phyloP scores from a whole-genome alignment of 2,329 filamentous ascomycete genomes.

The Colletotrichum sp. region DNA sequence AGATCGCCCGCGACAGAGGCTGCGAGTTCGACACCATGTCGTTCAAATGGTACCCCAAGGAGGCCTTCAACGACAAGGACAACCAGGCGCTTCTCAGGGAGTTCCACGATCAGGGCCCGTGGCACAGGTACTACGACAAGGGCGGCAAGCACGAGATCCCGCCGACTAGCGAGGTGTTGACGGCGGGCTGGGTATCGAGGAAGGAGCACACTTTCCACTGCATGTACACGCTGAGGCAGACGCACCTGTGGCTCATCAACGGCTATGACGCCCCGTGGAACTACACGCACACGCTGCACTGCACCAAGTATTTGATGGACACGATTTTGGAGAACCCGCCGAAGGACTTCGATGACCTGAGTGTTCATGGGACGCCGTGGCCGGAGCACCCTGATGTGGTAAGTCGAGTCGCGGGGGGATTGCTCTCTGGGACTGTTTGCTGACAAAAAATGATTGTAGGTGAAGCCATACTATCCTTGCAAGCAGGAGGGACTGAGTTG shows the following conservation, averaged over 20 bases:
- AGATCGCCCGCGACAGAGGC: slow-evolving; percentile 1
- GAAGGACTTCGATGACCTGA: background rate
- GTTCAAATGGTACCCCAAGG: slow-evolving; percentile 5
- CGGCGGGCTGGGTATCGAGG: background rate
- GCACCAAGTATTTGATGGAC: slow-evolving; percentile 3
- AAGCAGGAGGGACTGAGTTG: slow-evolving; percentile 12
- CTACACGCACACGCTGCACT: slow-evolving; percentile 6
- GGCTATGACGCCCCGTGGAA: slow-evolving; percentile 8
- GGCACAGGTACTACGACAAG: slow-evolving; percentile 10
- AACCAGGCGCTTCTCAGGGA: background rate
- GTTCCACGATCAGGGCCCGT: background rate
- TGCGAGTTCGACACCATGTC: slow-evolving; percentile 17
- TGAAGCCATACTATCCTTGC: slow-evolving; percentile 11
- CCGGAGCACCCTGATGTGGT: slow-evolving; percentile 11
- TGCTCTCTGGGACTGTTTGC: background rate
- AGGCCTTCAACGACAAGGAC: background rate
- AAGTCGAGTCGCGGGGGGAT: background rate
- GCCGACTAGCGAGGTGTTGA: slow-evolving; percentile 1
- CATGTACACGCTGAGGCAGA: slow-evolving; percentile 4
- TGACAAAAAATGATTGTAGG: background rate
- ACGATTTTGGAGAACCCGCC: slow-evolving; percentile 9
- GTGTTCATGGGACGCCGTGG: slow-evolving; percentile 2
- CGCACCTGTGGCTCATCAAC: background rate
- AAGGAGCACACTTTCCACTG: slow-evolving; percentile 10
- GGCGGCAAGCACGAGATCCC: slow-evolving; percentile 8